Evolutionary conservation across 495 filamentous ascomycete species (phyloP).

Genomic region (Aspergillus avenaceus): DNA sequence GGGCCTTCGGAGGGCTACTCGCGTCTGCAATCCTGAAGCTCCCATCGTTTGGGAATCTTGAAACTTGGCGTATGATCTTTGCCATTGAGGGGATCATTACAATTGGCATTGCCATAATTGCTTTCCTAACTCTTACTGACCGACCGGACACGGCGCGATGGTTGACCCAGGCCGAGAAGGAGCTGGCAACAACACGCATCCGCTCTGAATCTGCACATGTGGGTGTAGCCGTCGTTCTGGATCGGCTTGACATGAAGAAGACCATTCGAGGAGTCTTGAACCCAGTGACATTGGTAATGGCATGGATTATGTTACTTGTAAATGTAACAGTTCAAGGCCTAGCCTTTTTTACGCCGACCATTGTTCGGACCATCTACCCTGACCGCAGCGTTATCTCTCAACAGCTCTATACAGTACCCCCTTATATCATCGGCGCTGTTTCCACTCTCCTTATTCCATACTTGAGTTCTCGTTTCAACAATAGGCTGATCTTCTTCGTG

Average conservation of each 20-base stretch:
- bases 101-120: slow-evolving; percentile 51
- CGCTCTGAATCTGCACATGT: slow-evolving; percentile 55
- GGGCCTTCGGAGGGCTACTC: slow-evolving; percentile 66
- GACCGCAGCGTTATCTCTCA: slow-evolving; percentile 49
- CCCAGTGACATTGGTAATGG: slow-evolving; percentile 40
- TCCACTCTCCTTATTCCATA: slow-evolving; percentile 60
- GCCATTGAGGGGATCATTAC: slow-evolving; percentile 72
- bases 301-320: slow-evolving; percentile 48
- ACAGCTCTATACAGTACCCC: slow-evolving; percentile 67
- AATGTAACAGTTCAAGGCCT: slow-evolving; percentile 53
- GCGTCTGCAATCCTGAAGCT: slow-evolving; percentile 54
- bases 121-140: slow-evolving; percentile 64
- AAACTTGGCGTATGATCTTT: slow-evolving; percentile 69
- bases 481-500: slow-evolving; percentile 22
- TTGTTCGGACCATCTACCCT: slow-evolving; percentile 61
- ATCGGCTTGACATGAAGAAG: slow-evolving; percentile 42
- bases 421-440: slow-evolving; percentile 64
- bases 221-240: slow-evolving; percentile 55
- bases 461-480: slow-evolving; percentile 56
- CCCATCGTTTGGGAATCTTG: slow-evolving; percentile 37
- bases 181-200: slow-evolving; percentile 55
- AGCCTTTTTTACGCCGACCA: slow-evolving; percentile 69
- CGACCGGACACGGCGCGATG: slow-evolving; percentile 61
- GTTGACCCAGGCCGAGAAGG: slow-evolving; percentile 58
- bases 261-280: slow-evolving; percentile 44